These are phyloP conservation scores for Fragosphaeria purpurea DNA, from an alignment of 2,329 filamentous ascomycete genomes.

Conservation along the genomic window DNA sequence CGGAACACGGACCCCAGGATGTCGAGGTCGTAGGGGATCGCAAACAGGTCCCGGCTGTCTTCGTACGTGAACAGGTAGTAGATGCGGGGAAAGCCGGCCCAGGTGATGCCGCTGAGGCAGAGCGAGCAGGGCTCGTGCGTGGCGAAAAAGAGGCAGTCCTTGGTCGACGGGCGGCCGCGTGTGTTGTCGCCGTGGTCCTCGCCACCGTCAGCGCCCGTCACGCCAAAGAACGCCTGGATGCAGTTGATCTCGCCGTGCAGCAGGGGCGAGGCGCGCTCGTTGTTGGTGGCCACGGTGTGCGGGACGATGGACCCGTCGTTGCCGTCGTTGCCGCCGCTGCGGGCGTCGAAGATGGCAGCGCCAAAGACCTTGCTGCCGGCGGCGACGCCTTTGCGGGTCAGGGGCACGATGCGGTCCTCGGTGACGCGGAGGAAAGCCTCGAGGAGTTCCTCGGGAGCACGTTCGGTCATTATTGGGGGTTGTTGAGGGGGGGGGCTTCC, in stretches of 20 bases:
- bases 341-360: constrained; percentile 39
- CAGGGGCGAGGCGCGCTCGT: constrained; percentile 43
- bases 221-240: constrained; percentile 46
- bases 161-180: constrained; percentile 19
- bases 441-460: constrained; percentile 24
- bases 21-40: constrained; percentile 47
- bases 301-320: constrained; percentile 23
- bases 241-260: constrained; percentile 52
- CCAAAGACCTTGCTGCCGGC: constrained; percentile 48
- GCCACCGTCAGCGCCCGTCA: constrained; percentile 15
- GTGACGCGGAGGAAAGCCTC: constrained; percentile 30
- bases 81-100: constrained; percentile 46
- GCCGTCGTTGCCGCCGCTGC: neutral
- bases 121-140: constrained; percentile 51
- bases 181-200: too few relatives aligned
- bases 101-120: constrained; percentile 47
- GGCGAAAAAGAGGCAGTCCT: constrained; percentile 46
- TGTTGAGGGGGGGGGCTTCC: too few relatives aligned
- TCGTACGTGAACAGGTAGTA: constrained; percentile 52
- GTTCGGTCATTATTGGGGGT: too few relatives aligned
- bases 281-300: constrained; percentile 44
- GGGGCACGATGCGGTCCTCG: constrained; percentile 38
- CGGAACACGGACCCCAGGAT: constrained; percentile 46
- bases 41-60: constrained; percentile 45
- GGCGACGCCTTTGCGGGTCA: constrained; percentile 38